Evolutionary conservation across 1,284 basidiomycete genomes (phyloP).

Genomic region (Abortiporus biennis): DNA sequence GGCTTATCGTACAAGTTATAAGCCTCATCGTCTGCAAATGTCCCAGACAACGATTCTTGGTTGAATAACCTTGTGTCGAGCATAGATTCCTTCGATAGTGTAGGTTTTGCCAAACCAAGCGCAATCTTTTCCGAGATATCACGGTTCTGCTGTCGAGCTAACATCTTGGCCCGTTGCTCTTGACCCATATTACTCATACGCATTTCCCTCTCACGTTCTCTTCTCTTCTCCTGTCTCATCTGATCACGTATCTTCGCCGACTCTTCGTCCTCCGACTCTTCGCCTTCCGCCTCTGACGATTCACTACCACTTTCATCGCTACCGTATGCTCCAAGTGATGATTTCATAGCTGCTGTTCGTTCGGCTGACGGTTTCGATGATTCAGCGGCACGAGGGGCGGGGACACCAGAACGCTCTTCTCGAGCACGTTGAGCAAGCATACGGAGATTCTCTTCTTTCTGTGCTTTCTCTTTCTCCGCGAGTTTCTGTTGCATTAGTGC

Average conservation of each 20-base stretch:
- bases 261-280: conserved; percentile 74
- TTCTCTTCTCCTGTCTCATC: conserved; percentile 88
- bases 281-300: conserved; percentile 33
- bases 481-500: conserved; percentile 97
- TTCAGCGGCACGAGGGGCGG: conserved; percentile 25
- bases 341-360: conserved; percentile 63
- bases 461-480: conserved; percentile 95
- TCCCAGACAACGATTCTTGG: conserved; percentile 78
- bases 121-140: conserved; percentile 99
- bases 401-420: conserved; percentile 85
- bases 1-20: conserved; percentile 96
- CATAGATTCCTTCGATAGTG: conserved; percentile 92
- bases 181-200: conserved; percentile 99
- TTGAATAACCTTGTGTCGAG: conserved; percentile 97
- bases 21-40: conserved; percentile 88
- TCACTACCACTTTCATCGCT: conserved; percentile 51
- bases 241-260: conserved; percentile 83
- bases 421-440: conserved; percentile 91
- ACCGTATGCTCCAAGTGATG: conserved; percentile 80
- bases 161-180: conserved; percentile 92
- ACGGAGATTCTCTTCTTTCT: conserved; percentile 95
- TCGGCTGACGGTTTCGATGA: conserved; percentile 50
- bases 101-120: conserved; percentile 94
- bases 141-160: conserved; percentile 93
- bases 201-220: conserved; percentile 95